phyloP scores from a whole-genome alignment of 805 yeast genomes.

The Candida adriatica region DNA sequence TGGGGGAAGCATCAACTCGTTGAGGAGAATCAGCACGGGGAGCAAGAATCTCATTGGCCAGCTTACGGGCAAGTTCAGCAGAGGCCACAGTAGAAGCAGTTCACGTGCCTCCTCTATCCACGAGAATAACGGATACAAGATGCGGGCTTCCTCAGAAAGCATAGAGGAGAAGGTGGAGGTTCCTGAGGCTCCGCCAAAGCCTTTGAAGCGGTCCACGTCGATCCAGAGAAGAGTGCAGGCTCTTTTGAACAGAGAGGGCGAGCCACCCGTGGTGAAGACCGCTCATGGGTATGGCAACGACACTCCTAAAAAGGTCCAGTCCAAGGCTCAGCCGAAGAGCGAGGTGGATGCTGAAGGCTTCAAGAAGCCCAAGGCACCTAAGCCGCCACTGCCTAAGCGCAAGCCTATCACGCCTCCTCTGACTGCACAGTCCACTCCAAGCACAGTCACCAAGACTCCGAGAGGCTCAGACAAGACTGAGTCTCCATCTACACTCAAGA shows the following conservation, averaged over 20 bases:
- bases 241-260: constrained; percentile 29
- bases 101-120: constrained; percentile 25
- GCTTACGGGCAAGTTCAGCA: constrained; percentile 23
- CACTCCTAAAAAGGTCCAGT: constrained; percentile 34
- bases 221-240: constrained; percentile 25
- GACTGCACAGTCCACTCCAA: constrained; percentile 22
- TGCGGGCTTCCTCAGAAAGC: constrained; percentile 19
- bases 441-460: constrained; percentile 19
- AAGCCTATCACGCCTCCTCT: constrained; percentile 22
- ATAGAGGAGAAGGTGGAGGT: constrained; percentile 18
- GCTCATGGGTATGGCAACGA: constrained; percentile 81
- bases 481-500: constrained; percentile 17
- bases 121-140: constrained; percentile 17
- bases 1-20: constrained; percentile 26
- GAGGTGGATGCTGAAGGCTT: constrained; percentile 23
- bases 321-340: constrained; percentile 1
- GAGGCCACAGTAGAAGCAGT: constrained; percentile 21
- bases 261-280: constrained; percentile 45
- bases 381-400: constrained; percentile 13
- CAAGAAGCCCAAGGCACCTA: constrained; percentile 18
- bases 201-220: constrained; percentile 17
- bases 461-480: constrained; percentile 5
- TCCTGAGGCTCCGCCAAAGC: constrained; percentile 4
- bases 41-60: constrained; percentile 21
- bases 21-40: constrained; percentile 25